Evolutionary conservation across 768 basidiomycete species (phyloP), one percentile per base, ranked within the genome.

Genomic region (Hortiboletus campestris): DNA sequence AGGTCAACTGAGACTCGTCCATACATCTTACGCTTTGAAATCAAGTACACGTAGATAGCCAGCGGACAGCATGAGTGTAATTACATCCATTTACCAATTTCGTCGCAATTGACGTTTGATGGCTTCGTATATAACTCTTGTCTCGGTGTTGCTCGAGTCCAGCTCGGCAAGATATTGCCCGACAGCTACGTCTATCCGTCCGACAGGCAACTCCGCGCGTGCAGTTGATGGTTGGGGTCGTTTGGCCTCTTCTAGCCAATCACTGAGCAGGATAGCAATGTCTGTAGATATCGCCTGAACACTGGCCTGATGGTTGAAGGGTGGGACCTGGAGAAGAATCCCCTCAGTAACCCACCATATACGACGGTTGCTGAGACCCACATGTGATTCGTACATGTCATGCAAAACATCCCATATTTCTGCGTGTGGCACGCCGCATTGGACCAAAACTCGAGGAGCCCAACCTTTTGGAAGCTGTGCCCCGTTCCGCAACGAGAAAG

Each of bases 331-430:
- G 6, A 34, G 32, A 55, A 17, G 29, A 49, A 29, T 36, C 55
- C 31, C 20, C 20, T 63, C 22, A 56, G 52, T 14, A 36, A 29
- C 44, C 49, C 38, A 19, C 3, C 12, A 44, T 28, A 44, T 40
- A 13, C 53, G 50, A 49, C 55, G 56, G 31, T 28, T 38, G 31
- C 13, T 40, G 19, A 49, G 25, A 70, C 78, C 64, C 71, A 94
- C 94, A 75, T 93, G 89, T 25, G 89, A 90, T 67, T 93, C 89
- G 58, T 91, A 90, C 81, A 93, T 88, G 67, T 88, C 88, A 61
- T 91, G 87, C 59, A 92, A 79, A 20, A 88, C 82, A 61, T 91
- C 88, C 84, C 93, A 96, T 50, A 95, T 80, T 54, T 94, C 90
- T 35, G 81, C 77, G 62, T 83, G 87, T 10, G 91, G 87, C 22